Evolutionary conservation across 1,284 basidiomycete species (phyloP).

Genomic region (Ganoderma boninense): DNA sequence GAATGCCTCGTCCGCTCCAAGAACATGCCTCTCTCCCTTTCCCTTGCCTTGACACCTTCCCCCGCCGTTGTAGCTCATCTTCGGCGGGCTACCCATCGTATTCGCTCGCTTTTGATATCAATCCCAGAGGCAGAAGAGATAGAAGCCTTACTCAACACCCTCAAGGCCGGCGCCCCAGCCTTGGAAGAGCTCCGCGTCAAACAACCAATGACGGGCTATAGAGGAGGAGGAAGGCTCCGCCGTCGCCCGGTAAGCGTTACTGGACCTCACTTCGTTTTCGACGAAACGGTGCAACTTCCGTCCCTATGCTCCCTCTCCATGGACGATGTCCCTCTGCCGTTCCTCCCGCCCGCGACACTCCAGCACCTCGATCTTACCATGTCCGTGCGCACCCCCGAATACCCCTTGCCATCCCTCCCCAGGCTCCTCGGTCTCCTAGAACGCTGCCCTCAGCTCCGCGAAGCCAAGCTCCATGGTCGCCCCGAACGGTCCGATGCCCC

Average conservation of each 20-base stretch:
- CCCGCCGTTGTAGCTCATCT: not conserved
- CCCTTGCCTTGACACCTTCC: not conserved
- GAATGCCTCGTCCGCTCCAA: constrained; percentile 16
- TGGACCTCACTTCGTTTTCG: not conserved
- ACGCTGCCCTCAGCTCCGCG: not conserved
- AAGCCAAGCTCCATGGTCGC: not conserved
- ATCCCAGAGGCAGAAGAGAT: constrained; percentile 1
- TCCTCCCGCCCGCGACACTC: not conserved
- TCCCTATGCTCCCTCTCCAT: not conserved
- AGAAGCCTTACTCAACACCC: not conserved
- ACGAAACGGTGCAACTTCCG: not conserved
- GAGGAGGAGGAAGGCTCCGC: not conserved
- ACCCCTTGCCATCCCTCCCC: constrained; percentile 3
- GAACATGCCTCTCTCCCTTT: constrained; percentile 11
- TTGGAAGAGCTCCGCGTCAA: not conserved
- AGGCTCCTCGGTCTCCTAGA: not conserved
- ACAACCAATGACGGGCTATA: not conserved
- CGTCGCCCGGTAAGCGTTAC: not conserved
- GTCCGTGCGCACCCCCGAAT: not conserved
- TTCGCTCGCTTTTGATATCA: constrained; percentile 7
- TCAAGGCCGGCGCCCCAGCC: constrained; percentile 8
- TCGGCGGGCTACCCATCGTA: not conserved
- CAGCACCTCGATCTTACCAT: constrained; percentile 1
- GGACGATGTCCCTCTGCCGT: constrained; percentile 3
- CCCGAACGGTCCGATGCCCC: not conserved